Conservation (phyloP, 768 basidiomycete genomes). For the Lactifluus rugatus region DNA sequence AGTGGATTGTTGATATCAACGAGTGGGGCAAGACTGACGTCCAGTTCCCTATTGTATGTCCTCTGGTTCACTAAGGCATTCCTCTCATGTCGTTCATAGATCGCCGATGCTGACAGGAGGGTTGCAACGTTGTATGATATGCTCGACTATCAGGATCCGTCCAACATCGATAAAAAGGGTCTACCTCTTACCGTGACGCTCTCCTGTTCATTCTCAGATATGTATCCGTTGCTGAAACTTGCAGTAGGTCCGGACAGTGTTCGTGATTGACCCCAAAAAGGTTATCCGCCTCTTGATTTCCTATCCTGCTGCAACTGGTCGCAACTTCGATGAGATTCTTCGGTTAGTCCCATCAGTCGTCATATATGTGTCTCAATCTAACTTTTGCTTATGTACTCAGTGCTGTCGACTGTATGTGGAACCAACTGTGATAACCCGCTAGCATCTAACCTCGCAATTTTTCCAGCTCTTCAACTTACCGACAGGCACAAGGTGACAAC, state of each 20-base stretch:
- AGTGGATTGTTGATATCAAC: constrained; percentile 87
- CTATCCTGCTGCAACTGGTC: constrained; percentile 94
- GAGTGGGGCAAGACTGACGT: constrained; percentile 75
- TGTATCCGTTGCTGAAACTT: neutral
- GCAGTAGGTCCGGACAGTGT: constrained; percentile 82
- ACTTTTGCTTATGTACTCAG: constrained; percentile 24
- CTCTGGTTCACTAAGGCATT: neutral
- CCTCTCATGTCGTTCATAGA: constrained; percentile 36
- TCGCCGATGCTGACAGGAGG: constrained; percentile 83
- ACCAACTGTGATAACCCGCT: neutral
- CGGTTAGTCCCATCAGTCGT: constrained; percentile 29
- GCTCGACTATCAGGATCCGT: constrained; percentile 92
- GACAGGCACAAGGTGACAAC: constrained; percentile 80
- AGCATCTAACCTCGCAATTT: constrained; percentile 23
- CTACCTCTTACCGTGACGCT: constrained; percentile 77
- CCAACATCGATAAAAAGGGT: constrained; percentile 77
- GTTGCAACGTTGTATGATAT: constrained; percentile 87
- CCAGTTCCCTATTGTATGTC: constrained; percentile 81
- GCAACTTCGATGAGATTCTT: constrained; percentile 75
- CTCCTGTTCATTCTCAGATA: neutral
- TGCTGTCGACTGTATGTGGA: constrained; percentile 58
- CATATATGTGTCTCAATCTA: neutral
- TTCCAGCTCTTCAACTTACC: constrained; percentile 73
- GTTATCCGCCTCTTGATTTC: constrained; percentile 81
- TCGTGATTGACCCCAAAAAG: constrained; percentile 95